Base-by-base conservation (phyloP, 352 stramenopile genomes). In the Phytophthora fragariaefolia region DNA sequence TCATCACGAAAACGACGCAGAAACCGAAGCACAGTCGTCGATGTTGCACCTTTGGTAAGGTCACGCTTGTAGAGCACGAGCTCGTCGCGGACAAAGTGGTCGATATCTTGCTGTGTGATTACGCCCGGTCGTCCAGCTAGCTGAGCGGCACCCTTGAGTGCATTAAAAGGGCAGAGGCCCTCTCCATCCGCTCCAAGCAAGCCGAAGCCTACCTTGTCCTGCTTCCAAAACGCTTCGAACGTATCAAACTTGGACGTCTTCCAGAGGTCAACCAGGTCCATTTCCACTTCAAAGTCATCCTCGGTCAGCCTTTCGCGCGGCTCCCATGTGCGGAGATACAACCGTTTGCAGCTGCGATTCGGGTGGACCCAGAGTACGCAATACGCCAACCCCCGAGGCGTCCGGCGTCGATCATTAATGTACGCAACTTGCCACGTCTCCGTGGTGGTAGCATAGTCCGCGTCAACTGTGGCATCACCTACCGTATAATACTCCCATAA, bases 41-140 rank as follows among this genome's bases (percentile, higher is more conserved):
- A 62, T 7, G n/a, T 45, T 15, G 42, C 47, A 4, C 50, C 49
- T 26, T 51, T 38, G 15, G 27, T 50, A 1, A 66, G 12, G 17
- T 61, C 50, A 0, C 13, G 20, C 22, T 27, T 17, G 46, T 27
- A n/a, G 32, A 20, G 10, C n/a, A 15, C 15, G 2, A 34, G 26
- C 32, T 61, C 27, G n/a, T 67, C 50, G 7, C 1, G 12, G 4
- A 47, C 59, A n/a, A 67, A 61, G 8, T 46, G 27, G 26, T 48
- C 59, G 15, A 67, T 61, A 12, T 47, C 30, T 4, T 42, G 27
- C 6, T 60, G 22, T 1, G 8, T 61, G 2, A 51, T 22, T 4
- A 67, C 54, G 27, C 47, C 42, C 6, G 50, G 40, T 34, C 50
- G 42, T 12, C 42, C 50, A 32, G 13, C 3, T 6, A 67, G 13